phyloP scores from a whole-genome alignment of 202 grass and related monocot genomes.

The Digitaria exilis region DNA sequence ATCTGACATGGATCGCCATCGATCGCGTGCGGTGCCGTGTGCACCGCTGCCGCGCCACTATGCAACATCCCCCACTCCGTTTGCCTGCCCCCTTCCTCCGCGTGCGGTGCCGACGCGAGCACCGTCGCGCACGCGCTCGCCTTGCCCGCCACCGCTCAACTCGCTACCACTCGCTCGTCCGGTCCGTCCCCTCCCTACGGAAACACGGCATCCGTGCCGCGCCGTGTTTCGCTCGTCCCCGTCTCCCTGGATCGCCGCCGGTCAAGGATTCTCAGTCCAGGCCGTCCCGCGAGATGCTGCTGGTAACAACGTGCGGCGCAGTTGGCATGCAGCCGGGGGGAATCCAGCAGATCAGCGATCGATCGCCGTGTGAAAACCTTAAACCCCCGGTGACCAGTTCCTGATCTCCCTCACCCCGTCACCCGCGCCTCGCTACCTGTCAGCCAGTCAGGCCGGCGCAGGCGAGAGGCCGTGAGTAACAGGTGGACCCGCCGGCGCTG shows the following conservation, averaged over 20 bases:
- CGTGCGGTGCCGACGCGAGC: neutral
- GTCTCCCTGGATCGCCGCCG: neutral
- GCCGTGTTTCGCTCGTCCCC: neutral
- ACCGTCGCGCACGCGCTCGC: neutral
- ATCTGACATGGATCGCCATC: too few relatives aligned
- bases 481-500: constrained; percentile 21
- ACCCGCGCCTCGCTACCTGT: neutral
- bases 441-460: constrained; percentile 18
- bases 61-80: neutral
- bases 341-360: constrained; percentile 17
- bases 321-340: neutral
- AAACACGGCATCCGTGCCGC: neutral
- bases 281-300: neutral
- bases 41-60: neutral
- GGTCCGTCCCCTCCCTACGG: neutral
- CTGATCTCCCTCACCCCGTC: neutral
- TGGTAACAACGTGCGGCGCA: neutral
- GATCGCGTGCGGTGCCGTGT: neutral
- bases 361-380: neutral
- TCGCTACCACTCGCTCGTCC: neutral
- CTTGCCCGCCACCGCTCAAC: too few relatives aligned
- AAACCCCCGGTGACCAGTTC: neutral
- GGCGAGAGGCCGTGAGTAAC: constrained; percentile 25
- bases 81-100: neutral
- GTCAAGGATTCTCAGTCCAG: constrained; percentile 9